These are phyloP conservation scores for Thermochaetoides dissita DNA, from an alignment of 2,329 filamentous ascomycete genomes.

Conservation along the genomic window DNA sequence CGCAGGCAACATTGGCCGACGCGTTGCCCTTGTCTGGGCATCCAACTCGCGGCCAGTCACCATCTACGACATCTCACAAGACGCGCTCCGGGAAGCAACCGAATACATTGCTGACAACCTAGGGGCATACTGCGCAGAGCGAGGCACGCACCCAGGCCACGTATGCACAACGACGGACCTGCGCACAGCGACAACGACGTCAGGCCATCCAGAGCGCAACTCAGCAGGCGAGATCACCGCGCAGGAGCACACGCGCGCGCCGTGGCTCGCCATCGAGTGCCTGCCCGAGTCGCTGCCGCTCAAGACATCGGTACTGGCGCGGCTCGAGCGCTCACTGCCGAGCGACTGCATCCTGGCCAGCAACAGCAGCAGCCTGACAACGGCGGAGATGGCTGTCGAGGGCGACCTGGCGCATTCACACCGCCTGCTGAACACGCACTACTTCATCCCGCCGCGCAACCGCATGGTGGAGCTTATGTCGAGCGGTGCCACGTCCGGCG, in stretches of 20 bases:
- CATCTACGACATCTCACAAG: conserved; percentile 16
- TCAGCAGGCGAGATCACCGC: conserved; percentile 6
- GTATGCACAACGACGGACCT: conserved; percentile 16
- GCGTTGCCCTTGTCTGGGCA: conserved; percentile 22
- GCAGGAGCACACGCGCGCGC: conserved; percentile 8
- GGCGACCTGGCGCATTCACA: conserved; percentile 12
- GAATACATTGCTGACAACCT: conserved; percentile 23
- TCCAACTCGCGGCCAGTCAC: conserved; percentile 18
- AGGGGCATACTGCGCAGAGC: conserved; percentile 17
- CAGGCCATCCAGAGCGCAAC: conserved; percentile 3
- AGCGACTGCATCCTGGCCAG: conserved; percentile 19
- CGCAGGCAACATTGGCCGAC: conserved; percentile 26
- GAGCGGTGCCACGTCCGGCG: conserved; percentile 16
- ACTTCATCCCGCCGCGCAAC: conserved; percentile 21
- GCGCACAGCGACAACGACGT: conserved; percentile 11
- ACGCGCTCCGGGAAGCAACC: conserved; percentile 16
- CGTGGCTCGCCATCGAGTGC: conserved; percentile 21
- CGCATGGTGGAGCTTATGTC: conserved; percentile 24
- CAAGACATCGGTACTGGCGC: conserved; percentile 18
- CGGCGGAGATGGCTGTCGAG: conserved; percentile 15
- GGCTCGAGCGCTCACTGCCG: conserved; percentile 17
- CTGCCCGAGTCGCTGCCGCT: conserved; percentile 20
- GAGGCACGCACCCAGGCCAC: conserved; percentile 16
- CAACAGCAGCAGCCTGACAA: conserved; percentile 20
- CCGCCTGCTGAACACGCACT: conserved; percentile 22